phyloP scores from a whole-genome alignment of 1,139 yeast genomes.

The Geotrichum restrictum region DNA sequence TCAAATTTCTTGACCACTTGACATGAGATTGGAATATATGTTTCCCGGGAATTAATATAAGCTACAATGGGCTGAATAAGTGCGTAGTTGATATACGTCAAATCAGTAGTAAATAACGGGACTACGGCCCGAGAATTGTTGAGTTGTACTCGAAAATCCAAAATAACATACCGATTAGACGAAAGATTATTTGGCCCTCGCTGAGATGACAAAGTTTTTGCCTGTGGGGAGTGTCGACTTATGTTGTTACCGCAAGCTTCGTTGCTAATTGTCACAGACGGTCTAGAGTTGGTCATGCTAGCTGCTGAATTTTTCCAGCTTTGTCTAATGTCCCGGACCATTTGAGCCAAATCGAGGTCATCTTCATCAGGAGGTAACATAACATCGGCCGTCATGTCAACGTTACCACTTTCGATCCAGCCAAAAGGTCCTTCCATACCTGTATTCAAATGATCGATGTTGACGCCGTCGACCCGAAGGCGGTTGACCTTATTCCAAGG shows the following conservation, averaged over 20 bases:
- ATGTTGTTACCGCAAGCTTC: neutral
- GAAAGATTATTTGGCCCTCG: conserved; percentile 13
- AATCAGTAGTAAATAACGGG: conserved; percentile 77
- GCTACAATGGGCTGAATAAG: conserved; percentile 92
- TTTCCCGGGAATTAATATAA: conserved; percentile 82
- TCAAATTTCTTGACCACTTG: conserved; percentile 71
- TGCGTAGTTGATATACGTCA: conserved; percentile 86
- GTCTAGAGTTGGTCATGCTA: conserved; percentile 4
- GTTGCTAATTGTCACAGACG: conserved; percentile 4
- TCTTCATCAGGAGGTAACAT: conserved; percentile 65
- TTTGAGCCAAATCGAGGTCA: conserved; percentile 40
- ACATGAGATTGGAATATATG: conserved; percentile 83
- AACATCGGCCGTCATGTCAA: conserved; percentile 88
- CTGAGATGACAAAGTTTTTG: conserved; percentile 15
- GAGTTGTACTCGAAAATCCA: conserved; percentile 72
- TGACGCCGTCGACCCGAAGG: conserved; percentile 76
- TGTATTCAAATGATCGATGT: conserved; percentile 80
- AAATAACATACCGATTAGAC: conserved; percentile 55
- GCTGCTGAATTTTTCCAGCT: conserved; percentile 38
- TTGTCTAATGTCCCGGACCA: conserved; percentile 42
- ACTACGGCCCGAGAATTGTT: conserved; percentile 84
- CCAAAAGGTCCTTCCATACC: conserved; percentile 95
- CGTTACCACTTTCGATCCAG: conserved; percentile 89
- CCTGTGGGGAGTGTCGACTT: neutral
- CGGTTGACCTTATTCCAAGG: conserved; percentile 69